A percentile compares a stretch with the other conserved stretches of the same genome.
Evolutionary conservation across 768 basidiomycete species (phyloP).

Genomic region (Podaxis mareebaensis): DNA sequence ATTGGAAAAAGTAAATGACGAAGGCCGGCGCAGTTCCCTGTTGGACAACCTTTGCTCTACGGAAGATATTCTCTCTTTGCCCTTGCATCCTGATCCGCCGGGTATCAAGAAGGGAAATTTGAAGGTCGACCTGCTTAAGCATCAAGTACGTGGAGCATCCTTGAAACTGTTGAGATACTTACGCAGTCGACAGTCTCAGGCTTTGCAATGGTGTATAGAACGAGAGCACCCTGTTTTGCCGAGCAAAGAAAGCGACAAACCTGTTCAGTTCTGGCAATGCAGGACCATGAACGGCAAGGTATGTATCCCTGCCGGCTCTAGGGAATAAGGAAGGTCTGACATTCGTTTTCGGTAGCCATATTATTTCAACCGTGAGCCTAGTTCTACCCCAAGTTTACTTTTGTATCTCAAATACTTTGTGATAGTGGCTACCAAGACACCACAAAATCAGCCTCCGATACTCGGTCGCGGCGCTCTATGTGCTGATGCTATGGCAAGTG

Average conservation of each 20-base stretch:
- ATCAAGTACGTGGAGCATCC: constrained; percentile 57
- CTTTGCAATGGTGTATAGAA: constrained; percentile 81
- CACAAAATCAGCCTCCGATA: constrained; percentile 59
- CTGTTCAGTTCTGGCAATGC: constrained; percentile 90
- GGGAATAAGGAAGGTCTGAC: not conserved
- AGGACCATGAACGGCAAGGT: constrained; percentile 59
- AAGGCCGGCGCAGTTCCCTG: constrained; percentile 67
- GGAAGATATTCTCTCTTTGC: constrained; percentile 73
- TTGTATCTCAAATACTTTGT: constrained; percentile 1
- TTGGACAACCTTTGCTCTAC: constrained; percentile 68
- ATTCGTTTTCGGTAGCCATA: constrained; percentile 41
- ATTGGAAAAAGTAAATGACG: constrained; percentile 79
- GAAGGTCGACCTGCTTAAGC: constrained; percentile 73
- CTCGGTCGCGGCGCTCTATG: constrained; percentile 86
- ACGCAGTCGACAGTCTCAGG: constrained; percentile 60
- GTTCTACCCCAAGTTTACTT: not conserved
- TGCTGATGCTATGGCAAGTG: constrained; percentile 82
- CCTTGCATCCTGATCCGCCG: constrained; percentile 71
- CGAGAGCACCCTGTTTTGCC: constrained; percentile 80
- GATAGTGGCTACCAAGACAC: constrained; percentile 79
- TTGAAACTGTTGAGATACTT: not conserved
- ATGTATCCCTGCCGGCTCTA: constrained; percentile 17
- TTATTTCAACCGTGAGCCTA: constrained; percentile 64
- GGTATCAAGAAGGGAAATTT: constrained; percentile 66
- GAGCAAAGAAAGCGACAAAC: constrained; percentile 59